Conservation (phyloP, 2,329 filamentous ascomycete genomes). For the Fragosphaeria purpurea region DNA sequence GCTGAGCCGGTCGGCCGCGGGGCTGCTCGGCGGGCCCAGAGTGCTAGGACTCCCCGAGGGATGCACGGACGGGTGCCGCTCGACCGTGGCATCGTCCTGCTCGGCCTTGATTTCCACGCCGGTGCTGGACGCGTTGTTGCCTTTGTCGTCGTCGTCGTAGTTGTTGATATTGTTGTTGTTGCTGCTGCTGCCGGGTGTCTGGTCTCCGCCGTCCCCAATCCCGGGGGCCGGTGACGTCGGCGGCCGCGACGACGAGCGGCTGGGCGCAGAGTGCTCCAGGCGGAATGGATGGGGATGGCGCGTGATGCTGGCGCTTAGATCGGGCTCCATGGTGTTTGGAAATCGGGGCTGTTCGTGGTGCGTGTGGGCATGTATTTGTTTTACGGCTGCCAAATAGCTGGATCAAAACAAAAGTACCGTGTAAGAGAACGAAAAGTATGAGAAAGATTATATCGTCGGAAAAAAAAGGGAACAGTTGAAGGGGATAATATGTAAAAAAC, state of each 20-base stretch:
- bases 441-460: no score
- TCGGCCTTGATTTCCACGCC: slow-evolving; percentile 30
- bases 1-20: slow-evolving; percentile 8
- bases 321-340: slow-evolving; percentile 19
- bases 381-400: no score
- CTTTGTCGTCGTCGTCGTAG: slow-evolving; percentile 15
- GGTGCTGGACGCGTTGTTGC: slow-evolving; percentile 32
- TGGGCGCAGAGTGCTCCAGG: slow-evolving; percentile 22
- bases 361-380: no score
- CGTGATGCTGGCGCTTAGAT: slow-evolving; percentile 22
- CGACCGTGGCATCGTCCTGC: slow-evolving; percentile 28
- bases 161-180: slow-evolving; percentile 18
- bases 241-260: slow-evolving; percentile 18
- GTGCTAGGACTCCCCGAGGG: neutral
- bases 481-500: no score
- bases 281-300: slow-evolving; percentile 30
- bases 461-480: no score
- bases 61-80: slow-evolving; percentile 27
- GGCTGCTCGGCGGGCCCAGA: slow-evolving; percentile 1
- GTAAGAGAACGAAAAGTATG: no score
- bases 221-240: slow-evolving; percentile 11
- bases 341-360: no score
- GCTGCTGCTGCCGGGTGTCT: slow-evolving; percentile 18
- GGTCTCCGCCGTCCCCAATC: neutral
- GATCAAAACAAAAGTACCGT: no score